Percentiles rank a stretch among this genome's conserved stretches.
Evolutionary conservation across 495 filamentous ascomycete genomes (phyloP).

Genomic region (Parathielavia appendiculata): DNA sequence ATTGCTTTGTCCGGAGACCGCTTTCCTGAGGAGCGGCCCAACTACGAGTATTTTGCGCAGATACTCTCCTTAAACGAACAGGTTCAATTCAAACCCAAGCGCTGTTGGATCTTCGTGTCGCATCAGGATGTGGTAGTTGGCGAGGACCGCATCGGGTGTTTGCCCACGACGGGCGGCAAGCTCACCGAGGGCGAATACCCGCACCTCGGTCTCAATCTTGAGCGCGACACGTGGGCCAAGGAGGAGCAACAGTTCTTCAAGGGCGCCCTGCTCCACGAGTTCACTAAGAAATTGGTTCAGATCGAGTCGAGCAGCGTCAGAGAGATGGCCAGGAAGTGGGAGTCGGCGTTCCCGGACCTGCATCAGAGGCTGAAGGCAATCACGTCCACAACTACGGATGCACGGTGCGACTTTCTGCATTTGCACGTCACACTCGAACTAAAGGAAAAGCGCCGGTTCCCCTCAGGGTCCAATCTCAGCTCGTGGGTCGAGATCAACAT

Average conservation of each 20-base stretch:
- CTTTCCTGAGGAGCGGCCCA: constrained; percentile 44
- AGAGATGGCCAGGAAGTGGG: constrained; percentile 39
- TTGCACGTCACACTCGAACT: constrained; percentile 46
- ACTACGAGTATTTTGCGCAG: constrained; percentile 48
- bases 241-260: constrained; percentile 33
- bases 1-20: constrained; percentile 46
- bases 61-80: constrained; percentile 38
- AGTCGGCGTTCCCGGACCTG: constrained; percentile 40
- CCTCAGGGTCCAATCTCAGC: constrained; percentile 44
- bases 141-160: constrained; percentile 31
- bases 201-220: constrained; percentile 41
- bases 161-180: constrained; percentile 31
- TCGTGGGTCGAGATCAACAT: constrained; percentile 46
- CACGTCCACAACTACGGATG: constrained; percentile 29
- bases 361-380: constrained; percentile 37
- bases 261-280: constrained; percentile 44
- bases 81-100: constrained; percentile 39
- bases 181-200: constrained; percentile 42
- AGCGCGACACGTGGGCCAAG: constrained; percentile 35
- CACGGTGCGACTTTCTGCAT: constrained; percentile 49
- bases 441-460: constrained; percentile 42
- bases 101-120: constrained; percentile 44
- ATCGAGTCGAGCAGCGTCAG: constrained; percentile 40
- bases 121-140: constrained; percentile 36
- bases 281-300: constrained; percentile 40